Conservation (phyloP, 805 yeast species). For the Teunomyces pallodes region DNA sequence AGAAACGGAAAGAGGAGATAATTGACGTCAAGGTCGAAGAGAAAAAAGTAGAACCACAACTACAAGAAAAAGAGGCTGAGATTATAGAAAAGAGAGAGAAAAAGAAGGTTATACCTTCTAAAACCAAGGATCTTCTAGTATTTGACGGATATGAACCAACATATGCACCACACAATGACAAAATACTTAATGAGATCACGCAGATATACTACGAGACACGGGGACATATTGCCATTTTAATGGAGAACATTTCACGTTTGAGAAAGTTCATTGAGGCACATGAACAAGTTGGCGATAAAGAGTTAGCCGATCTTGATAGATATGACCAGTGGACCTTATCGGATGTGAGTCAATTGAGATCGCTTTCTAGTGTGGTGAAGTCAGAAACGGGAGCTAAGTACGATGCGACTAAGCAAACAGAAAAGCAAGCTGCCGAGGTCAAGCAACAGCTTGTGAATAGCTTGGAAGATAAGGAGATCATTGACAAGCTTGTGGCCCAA, state of each 20-base stretch:
- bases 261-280: conserved; percentile 10
- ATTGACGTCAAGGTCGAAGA: conserved; percentile 6
- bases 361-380: neutral
- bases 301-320: conserved; percentile 1
- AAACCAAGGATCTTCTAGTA: conserved; percentile 6
- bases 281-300: neutral
- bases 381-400: conserved; percentile 2
- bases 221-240: conserved; percentile 23
- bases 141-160: conserved; percentile 15
- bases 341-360: conserved; percentile 10
- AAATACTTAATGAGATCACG: conserved; percentile 12
- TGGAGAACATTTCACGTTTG: conserved; percentile 16
- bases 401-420: conserved; percentile 1
- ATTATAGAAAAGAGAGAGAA: no score
- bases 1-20: neutral
- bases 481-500: conserved; percentile 28
- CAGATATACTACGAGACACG: conserved; percentile 24
- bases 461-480: conserved; percentile 11
- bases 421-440: conserved; percentile 8
- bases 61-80: no score
- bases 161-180: conserved; percentile 7
- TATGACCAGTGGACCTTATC: conserved; percentile 16
- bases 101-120: neutral
- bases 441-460: conserved; percentile 2
- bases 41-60: neutral